Evolutionary conservation across 164 flowering plant species (phyloP).

Genomic region (Tetracentron sinense): DNA sequence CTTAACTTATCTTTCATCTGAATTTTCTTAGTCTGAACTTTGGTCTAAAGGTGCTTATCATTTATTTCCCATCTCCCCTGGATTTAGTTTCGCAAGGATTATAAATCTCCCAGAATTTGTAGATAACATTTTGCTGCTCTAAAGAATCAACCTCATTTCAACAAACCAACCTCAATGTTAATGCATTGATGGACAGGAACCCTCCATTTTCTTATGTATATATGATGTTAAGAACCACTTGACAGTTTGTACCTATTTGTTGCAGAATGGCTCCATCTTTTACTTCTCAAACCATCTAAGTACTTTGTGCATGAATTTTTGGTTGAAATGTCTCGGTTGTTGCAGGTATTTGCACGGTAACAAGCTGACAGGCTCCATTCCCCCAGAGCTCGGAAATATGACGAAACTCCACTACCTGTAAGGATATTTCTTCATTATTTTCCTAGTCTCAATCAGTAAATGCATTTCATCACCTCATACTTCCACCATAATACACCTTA

Average conservation of each 20-base stretch:
- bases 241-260: no score
- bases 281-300: background rate
- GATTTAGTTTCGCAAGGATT: background rate
- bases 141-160: background rate
- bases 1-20: background rate
- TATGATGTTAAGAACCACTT: background rate
- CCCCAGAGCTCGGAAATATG: slow-evolving; percentile 97
- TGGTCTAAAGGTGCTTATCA: background rate
- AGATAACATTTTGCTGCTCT: background rate
- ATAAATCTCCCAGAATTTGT: background rate
- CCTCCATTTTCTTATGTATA: background rate
- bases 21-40: background rate
- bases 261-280: no score
- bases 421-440: slow-evolving; percentile 6
- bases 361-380: slow-evolving; percentile 74
- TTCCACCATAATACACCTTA: background rate
- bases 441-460: no score
- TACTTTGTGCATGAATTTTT: background rate
- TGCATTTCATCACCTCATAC: background rate
- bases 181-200: background rate
- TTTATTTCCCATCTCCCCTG: background rate
- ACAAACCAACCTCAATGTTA: background rate
- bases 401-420: slow-evolving; percentile 92
- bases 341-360: slow-evolving; percentile 86
- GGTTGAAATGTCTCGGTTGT: background rate